These are phyloP conservation scores for Saccharomycopsis hybrid DNA, from an alignment of 1,139 yeast genomes.

Conservation along the genomic window DNA sequence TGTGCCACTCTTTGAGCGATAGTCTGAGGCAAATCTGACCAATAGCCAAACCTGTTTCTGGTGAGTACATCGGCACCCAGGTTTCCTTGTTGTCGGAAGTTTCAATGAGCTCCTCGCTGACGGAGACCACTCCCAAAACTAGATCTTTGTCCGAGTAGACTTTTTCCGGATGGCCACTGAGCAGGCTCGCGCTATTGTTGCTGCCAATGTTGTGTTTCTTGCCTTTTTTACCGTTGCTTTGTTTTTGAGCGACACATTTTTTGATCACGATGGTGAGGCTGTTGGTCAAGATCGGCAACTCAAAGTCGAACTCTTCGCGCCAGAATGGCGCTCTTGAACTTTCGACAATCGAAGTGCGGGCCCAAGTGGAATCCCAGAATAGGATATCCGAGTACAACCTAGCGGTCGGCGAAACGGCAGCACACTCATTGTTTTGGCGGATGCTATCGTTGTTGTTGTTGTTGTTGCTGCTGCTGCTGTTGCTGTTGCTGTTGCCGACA, in stretches of 20 bases:
- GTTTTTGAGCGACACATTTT: conserved; percentile 28
- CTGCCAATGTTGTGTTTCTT: conserved; percentile 11
- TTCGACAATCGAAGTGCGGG: conserved; percentile 55
- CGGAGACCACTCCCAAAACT: conserved; percentile 46
- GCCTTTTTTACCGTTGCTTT: conserved; percentile 26
- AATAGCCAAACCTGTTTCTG: conserved; percentile 31
- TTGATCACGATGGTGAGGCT: conserved; percentile 48
- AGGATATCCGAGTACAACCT: conserved; percentile 52
- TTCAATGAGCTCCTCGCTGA: conserved; percentile 48
- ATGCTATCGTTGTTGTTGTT: too few relatives aligned
- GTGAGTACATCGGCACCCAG: conserved; percentile 29
- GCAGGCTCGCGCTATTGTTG: background rate
- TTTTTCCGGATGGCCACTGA: too few relatives aligned
- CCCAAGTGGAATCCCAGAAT: conserved; percentile 67
- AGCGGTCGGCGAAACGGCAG: conserved; percentile 16
- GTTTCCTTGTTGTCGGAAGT: conserved; percentile 29
- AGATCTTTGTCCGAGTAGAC: conserved; percentile 16
- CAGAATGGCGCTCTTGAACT: conserved; percentile 53
- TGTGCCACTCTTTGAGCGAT: conserved; percentile 47
- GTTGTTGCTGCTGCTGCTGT: too few relatives aligned
- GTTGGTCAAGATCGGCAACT: conserved; percentile 49
- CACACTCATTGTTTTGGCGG: conserved; percentile 1
- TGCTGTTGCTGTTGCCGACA: too few relatives aligned
- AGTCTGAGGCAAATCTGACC: conserved; percentile 58
- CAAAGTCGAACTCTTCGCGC: conserved; percentile 60